Evolutionary conservation across 371 early-diverging fungal species (phyloP).

Genomic region (Entomophthora muscae): DNA sequence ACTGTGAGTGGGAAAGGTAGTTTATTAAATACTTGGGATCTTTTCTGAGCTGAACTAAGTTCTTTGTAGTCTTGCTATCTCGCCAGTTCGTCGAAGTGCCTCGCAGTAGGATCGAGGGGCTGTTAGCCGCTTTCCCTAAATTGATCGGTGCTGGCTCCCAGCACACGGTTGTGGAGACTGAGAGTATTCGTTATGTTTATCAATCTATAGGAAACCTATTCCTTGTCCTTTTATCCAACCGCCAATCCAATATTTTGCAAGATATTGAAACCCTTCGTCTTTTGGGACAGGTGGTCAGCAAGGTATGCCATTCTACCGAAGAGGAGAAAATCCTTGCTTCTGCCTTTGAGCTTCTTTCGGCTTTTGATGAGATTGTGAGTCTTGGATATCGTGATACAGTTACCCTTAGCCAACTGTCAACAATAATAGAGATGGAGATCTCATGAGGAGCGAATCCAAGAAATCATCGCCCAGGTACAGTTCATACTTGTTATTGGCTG

Average conservation of each 20-base stretch:
- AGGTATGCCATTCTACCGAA: conserved; percentile 74
- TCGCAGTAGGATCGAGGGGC: conserved; percentile 88
- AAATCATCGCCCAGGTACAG: conserved; percentile 70
- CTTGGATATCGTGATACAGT: conserved; percentile 68
- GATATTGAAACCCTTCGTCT: conserved; percentile 88
- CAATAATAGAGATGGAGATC: conserved; percentile 91
- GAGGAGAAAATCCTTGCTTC: conserved; percentile 52
- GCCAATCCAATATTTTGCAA: conserved; percentile 64
- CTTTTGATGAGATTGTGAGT: conserved; percentile 92
- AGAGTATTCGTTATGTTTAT: conserved; percentile 90
- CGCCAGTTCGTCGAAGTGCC: conserved; percentile 94
- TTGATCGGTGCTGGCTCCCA: conserved; percentile 78
- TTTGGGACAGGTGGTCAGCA: conserved; percentile 81
- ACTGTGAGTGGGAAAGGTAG: conserved; percentile 9
- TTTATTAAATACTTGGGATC: background rate
- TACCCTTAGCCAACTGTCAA: conserved; percentile 50
- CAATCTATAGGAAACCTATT: conserved; percentile 90
- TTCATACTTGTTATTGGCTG: background rate
- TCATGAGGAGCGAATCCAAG: conserved; percentile 91
- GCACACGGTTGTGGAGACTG: conserved; percentile 93
- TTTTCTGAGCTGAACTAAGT: background rate
- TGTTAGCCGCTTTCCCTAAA: conserved; percentile 90
- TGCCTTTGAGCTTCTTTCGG: conserved; percentile 72
- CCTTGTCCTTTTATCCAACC: conserved; percentile 24
- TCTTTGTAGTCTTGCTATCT: conserved; percentile 67